Evolutionary conservation across 768 basidiomycete genomes (phyloP).

Genomic region (Rubroboletus satanas): DNA sequence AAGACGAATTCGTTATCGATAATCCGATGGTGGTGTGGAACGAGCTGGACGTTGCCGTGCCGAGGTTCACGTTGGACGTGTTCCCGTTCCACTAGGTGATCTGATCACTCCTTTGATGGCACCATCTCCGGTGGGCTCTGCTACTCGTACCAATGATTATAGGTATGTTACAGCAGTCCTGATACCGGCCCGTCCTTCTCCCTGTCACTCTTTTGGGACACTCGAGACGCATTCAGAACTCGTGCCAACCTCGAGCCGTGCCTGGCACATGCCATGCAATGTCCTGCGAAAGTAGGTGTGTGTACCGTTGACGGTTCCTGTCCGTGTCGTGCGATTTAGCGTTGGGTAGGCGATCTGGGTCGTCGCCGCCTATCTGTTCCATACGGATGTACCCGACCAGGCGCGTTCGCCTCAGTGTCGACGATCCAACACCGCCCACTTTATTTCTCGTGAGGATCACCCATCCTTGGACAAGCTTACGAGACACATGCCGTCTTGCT

Average conservation of each 20-base stretch:
- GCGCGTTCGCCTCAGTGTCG: constrained; percentile 4
- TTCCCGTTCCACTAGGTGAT: neutral
- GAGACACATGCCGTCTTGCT: constrained; percentile 4
- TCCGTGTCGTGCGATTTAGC: neutral
- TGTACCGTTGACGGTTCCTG: too few relatives aligned
- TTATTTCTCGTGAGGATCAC: constrained; percentile 11
- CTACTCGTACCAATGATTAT: neutral
- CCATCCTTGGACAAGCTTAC: constrained; percentile 5
- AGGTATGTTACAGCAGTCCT: neutral
- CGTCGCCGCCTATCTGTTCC: neutral
- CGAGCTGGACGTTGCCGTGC: neutral
- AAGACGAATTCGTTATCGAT: constrained; percentile 13
- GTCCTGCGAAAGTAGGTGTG: neutral
- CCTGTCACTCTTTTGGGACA: neutral
- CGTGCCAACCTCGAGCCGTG: constrained; percentile 2
- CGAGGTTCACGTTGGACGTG: constrained; percentile 3
- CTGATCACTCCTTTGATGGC: neutral
- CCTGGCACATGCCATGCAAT: constrained; percentile 12
- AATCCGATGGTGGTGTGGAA: constrained; percentile 7
- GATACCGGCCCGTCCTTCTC: neutral
- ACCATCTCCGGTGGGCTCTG: neutral
- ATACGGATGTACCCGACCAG: neutral
- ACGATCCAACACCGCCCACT: constrained; percentile 11
- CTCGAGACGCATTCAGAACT: neutral
- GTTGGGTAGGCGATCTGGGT: neutral